Conservation (phyloP, 2,329 filamentous ascomycete species). For the Tolypocladium nubicola region DNA sequence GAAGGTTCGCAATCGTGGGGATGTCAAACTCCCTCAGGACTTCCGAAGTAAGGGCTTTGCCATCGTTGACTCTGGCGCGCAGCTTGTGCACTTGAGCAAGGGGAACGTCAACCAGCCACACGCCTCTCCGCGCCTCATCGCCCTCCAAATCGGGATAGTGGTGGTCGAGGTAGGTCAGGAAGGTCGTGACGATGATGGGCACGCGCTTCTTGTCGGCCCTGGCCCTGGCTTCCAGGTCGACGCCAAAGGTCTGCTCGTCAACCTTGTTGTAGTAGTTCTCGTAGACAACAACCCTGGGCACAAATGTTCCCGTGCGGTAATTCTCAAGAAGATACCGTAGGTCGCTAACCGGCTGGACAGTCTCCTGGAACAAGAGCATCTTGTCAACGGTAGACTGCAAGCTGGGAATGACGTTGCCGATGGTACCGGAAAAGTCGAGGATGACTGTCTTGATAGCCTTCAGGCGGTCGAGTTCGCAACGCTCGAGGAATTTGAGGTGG, state of each 20-base stretch:
- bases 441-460: constrained; percentile 98
- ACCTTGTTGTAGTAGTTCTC: constrained; percentile 99
- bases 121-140: constrained; percentile 80
- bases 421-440: constrained; percentile 90
- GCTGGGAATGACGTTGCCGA: constrained; percentile 96
- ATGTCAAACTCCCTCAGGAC: constrained; percentile 83
- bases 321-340: constrained; percentile 91
- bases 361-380: constrained; percentile 99
- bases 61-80: constrained; percentile 74
- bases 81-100: constrained; percentile 76
- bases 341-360: constrained; percentile 86
- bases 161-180: constrained; percentile 90
- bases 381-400: constrained; percentile 93
- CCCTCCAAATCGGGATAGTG: constrained; percentile 97
- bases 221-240: constrained; percentile 92
- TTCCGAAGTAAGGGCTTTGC: constrained; percentile 66
- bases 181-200: constrained; percentile 80
- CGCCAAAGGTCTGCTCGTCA: constrained; percentile 94
- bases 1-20: constrained; percentile 80
- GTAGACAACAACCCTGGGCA: constrained; percentile 83
- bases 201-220: constrained; percentile 92
- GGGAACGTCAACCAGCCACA: constrained; percentile 92
- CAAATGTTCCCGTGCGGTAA: constrained; percentile 88
- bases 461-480: constrained; percentile 88
- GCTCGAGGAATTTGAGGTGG: constrained; percentile 91